Percentiles rank a stretch among this genome's conserved stretches.
Conservation (phyloP, 2,329 filamentous ascomycete species). For the Aureobasidium vineae region DNA sequence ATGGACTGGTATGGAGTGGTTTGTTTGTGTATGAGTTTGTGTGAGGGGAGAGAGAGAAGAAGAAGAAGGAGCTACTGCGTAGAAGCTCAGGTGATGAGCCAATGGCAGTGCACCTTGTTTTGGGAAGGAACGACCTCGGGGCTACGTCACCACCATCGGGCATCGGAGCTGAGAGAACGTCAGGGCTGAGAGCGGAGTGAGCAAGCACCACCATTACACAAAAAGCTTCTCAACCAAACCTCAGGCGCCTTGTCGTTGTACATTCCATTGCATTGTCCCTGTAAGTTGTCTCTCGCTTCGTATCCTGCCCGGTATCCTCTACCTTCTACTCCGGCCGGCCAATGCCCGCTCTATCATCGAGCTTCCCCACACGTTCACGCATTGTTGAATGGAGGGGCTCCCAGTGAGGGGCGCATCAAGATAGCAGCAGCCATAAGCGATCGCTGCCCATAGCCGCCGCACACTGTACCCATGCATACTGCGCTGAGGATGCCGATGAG, state of each 20-base stretch:
- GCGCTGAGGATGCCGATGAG: background rate
- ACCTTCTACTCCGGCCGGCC: background rate
- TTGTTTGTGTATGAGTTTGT: conserved; percentile 13
- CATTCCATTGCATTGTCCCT: conserved; percentile 8
- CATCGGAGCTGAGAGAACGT: background rate
- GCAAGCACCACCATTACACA: conserved; percentile 16
- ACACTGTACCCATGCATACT: background rate
- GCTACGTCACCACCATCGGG: conserved; percentile 3
- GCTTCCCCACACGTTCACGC: conserved; percentile 11
- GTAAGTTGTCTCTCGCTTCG: conserved; percentile 2
- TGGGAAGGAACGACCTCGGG: background rate
- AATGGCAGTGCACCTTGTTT: conserved; percentile 3
- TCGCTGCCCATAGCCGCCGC: background rate
- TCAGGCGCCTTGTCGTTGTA: background rate
- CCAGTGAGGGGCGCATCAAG: conserved; percentile 1
- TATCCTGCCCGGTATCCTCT: background rate
- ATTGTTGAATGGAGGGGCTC: conserved; percentile 19
- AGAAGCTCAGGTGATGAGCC: conserved; percentile 19
- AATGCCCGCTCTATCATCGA: background rate
- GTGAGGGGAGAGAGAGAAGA: background rate
- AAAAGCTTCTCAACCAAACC: conserved; percentile 22
- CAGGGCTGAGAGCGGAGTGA: background rate
- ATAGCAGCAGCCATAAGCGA: background rate
- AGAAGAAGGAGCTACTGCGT: conserved; percentile 3
- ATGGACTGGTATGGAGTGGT: background rate